phyloP scores from a whole-genome alignment of 495 filamentous ascomycete genomes.

The Tuber microsphaerosporum region DNA sequence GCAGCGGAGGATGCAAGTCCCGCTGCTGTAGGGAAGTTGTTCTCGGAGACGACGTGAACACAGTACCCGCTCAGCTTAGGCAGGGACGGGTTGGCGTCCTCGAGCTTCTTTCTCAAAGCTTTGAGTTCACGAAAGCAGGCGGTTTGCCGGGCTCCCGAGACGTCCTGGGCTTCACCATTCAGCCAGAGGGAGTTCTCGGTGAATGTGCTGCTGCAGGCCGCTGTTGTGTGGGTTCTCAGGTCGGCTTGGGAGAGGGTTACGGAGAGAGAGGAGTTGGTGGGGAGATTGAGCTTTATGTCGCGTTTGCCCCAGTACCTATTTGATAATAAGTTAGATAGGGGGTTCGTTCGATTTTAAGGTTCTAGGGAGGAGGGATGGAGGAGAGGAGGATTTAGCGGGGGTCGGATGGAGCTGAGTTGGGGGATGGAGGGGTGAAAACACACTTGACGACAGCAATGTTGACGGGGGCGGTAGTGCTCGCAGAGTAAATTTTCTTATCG shows the following conservation, averaged over 20 bases:
- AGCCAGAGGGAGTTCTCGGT: conserved; percentile 70
- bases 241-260: conserved; percentile 92
- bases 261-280: conserved; percentile 92
- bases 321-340: conserved; percentile 36
- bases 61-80: conserved; percentile 68
- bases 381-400: conserved; percentile 9
- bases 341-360: not conserved
- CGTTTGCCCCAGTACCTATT: conserved; percentile 96
- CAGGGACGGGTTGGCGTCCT: conserved; percentile 60
- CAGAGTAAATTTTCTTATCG: conserved; percentile 62
- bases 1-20: conserved; percentile 88
- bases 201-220: conserved; percentile 76
- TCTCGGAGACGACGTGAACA: conserved; percentile 78
- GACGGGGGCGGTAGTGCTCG: conserved; percentile 91
- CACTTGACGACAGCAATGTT: conserved; percentile 99
- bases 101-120: conserved; percentile 63
- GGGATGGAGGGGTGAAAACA: conserved; percentile 35
- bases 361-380: conserved; percentile 8
- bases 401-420: conserved; percentile 19
- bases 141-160: conserved; percentile 77
- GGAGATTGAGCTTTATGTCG: conserved; percentile 83
- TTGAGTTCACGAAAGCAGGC: conserved; percentile 85
- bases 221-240: conserved; percentile 90
- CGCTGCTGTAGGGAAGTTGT: conserved; percentile 99
- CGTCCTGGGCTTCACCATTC: conserved; percentile 74